phyloP scores from a whole-genome alignment of 148 eudicot species.

The Silene conica region DNA sequence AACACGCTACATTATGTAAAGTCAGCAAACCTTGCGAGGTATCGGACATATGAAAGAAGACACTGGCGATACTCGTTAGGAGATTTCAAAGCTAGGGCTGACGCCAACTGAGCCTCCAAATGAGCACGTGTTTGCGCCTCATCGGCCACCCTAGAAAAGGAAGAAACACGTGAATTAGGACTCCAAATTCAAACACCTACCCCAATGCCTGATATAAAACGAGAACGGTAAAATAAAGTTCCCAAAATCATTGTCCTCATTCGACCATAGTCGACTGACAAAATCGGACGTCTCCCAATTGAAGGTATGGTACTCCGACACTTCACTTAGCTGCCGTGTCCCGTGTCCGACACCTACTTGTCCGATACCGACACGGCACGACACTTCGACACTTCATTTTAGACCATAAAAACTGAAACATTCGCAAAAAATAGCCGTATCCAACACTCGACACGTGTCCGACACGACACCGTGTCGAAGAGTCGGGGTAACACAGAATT shows the following conservation, averaged over 20 bases:
- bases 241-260: not conserved
- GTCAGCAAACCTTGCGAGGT: constrained; percentile 67
- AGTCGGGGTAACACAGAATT: too few species aligned
- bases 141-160: constrained; percentile 66
- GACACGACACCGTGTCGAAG: too few species aligned
- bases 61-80: constrained; percentile 87
- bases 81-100: constrained; percentile 85
- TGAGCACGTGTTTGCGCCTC: constrained; percentile 99
- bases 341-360: too few species aligned
- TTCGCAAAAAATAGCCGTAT: too few species aligned
- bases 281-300: too few species aligned
- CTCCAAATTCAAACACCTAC: not conserved
- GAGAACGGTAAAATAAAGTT: not conserved
- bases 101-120: constrained; percentile 83
- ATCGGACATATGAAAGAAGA: constrained; percentile 80
- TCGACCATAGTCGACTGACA: too few species aligned
- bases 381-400: too few species aligned
- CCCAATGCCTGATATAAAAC: not conserved
- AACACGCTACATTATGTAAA: not conserved
- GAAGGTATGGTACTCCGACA: too few species aligned
- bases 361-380: too few species aligned
- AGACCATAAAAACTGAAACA: too few species aligned
- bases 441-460: too few species aligned
- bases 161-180: not conserved
- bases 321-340: too few species aligned